These are phyloP conservation scores for Coemansia sp. DNA, from an alignment of 192 early-diverging fungal species.

Conservation along the genomic window DNA sequence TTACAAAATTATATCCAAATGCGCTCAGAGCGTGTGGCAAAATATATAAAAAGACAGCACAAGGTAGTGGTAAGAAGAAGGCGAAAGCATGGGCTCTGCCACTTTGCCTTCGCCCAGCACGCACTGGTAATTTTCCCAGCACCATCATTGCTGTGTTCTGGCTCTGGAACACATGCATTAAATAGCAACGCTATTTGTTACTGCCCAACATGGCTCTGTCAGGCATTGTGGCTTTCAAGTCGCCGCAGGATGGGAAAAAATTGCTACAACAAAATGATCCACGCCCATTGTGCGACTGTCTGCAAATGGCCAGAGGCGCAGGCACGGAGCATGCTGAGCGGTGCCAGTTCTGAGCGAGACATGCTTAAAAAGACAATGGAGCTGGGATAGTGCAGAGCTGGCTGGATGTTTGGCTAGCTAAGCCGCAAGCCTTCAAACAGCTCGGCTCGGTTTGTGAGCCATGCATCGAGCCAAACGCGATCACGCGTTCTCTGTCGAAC, in stretches of 20 bases:
- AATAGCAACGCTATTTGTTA: neutral
- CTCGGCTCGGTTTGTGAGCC: neutral
- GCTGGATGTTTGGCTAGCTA: neutral
- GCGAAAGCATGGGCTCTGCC: neutral
- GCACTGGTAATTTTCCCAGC: constrained; percentile 4
- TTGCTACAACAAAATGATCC: neutral
- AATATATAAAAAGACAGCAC: constrained; percentile 7
- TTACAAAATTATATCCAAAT: neutral
- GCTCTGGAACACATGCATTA: neutral
- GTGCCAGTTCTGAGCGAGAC: neutral
- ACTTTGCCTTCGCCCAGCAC: neutral
- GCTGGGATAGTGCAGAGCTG: neutral
- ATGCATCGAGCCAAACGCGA: neutral
- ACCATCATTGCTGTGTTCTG: constrained; percentile 1
- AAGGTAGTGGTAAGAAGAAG: constrained; percentile 2
- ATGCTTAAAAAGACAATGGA: neutral
- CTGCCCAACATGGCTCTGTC: neutral
- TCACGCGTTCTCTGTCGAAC: neutral
- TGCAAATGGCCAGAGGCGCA: neutral
- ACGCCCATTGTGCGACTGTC: neutral
- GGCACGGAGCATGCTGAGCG: neutral
- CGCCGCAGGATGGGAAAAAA: neutral
- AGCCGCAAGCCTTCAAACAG: neutral
- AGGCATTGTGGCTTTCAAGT: neutral
- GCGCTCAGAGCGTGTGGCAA: neutral